Percentiles rank a stretch among this genome's conserved stretches.
Evolutionary conservation across 1,284 basidiomycete genomes (phyloP).

Genomic region (Trichosporon sp.): DNA sequence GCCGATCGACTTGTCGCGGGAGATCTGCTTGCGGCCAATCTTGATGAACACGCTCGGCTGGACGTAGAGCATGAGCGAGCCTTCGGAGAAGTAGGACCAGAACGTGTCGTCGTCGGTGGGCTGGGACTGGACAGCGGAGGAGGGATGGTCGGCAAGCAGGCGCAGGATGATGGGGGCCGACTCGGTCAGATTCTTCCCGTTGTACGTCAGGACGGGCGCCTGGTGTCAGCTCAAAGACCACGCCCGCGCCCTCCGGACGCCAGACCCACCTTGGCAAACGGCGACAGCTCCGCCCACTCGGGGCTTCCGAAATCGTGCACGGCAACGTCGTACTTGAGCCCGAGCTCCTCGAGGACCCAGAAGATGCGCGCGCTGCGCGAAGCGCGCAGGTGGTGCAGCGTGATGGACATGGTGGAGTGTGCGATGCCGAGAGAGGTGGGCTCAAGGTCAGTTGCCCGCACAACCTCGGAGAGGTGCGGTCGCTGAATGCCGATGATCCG

Average conservation of each 20-base stretch:
- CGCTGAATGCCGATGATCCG: background rate
- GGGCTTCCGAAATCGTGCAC: constrained; percentile 13
- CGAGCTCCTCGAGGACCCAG: constrained; percentile 41
- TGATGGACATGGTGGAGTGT: constrained; percentile 41
- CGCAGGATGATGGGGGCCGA: constrained; percentile 46
- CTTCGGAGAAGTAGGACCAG: constrained; percentile 51
- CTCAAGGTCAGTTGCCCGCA: background rate
- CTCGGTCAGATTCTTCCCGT: constrained; percentile 42
- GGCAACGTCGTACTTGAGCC: background rate
- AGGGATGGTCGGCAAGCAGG: constrained; percentile 32
- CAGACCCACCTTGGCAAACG: constrained; percentile 41
- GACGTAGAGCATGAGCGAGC: constrained; percentile 45
- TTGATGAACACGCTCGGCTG: constrained; percentile 28
- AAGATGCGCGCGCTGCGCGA: constrained; percentile 49
- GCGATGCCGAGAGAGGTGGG: background rate
- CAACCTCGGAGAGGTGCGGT: background rate
- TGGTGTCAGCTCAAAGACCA: constrained; percentile 23
- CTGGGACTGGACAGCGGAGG: constrained; percentile 31
- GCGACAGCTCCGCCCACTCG: constrained; percentile 31
- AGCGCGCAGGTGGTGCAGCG: constrained; percentile 48
- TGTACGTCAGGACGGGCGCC: constrained; percentile 43
- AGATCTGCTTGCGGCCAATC: constrained; percentile 14
- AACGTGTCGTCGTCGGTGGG: constrained; percentile 36
- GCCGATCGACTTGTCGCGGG: constrained; percentile 11
- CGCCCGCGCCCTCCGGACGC: no score